Conservation (phyloP, 805 yeast species). For the Candida germanica region DNA sequence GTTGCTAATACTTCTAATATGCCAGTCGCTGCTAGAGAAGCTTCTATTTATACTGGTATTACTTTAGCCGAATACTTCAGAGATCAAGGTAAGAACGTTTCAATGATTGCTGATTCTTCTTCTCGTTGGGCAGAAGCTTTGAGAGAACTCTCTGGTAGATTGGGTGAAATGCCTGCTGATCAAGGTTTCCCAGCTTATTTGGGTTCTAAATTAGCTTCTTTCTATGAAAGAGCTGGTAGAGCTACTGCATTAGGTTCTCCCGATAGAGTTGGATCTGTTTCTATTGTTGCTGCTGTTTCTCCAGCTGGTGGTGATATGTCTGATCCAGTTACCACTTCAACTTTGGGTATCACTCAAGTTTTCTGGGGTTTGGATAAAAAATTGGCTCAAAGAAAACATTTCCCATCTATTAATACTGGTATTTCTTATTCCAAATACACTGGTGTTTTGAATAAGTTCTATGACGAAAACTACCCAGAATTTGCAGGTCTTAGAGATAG, state of each 20-base stretch:
- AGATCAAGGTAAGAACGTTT: conserved; percentile 98
- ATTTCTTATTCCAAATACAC: conserved; percentile 97
- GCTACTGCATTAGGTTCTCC: conserved; percentile 95
- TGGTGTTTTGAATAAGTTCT: conserved; percentile 77
- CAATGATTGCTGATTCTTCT: conserved; percentile 99
- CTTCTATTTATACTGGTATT: conserved; percentile 98
- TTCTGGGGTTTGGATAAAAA: conserved; percentile 99
- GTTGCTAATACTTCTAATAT: conserved; percentile 98
- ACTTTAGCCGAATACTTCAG: conserved; percentile 98
- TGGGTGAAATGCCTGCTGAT: conserved; percentile 99
- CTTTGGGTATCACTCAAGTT: conserved; percentile 99
- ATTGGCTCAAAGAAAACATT: conserved; percentile 98
- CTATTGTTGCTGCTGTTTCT: conserved; percentile 98
- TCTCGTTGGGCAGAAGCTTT: conserved; percentile 99
- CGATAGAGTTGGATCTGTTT: conserved; percentile 93
- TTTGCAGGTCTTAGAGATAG: conserved; percentile 87
- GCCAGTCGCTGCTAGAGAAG: conserved; percentile 99
- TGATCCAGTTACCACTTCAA: conserved; percentile 98
- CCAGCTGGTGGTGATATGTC: conserved; percentile 99
- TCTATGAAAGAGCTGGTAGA: conserved; percentile 99
- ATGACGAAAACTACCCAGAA: conserved; percentile 83
- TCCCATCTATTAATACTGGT: conserved; percentile 97
- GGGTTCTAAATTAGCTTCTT: conserved; percentile 98
- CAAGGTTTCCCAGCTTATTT: conserved; percentile 99
- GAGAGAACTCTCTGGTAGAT: conserved; percentile 99